Evolutionary conservation across 2,329 filamentous ascomycete species (phyloP), one percentile per base, ranked within the genome.

Genomic region (Orbilia oligospora): DNA sequence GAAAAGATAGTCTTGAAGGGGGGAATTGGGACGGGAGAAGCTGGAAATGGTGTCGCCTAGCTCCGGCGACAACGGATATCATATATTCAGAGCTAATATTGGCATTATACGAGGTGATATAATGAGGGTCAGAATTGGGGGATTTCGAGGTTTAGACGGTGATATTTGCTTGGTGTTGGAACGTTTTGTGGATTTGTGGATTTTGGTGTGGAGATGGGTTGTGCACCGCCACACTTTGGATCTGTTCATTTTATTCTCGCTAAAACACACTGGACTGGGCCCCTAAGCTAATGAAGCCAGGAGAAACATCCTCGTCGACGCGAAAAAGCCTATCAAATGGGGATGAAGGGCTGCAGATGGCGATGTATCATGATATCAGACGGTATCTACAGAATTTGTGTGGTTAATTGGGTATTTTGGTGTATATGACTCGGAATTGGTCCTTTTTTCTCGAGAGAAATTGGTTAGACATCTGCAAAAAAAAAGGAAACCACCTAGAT

Each of bases 111-210:
- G 12, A n/a, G 20, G 22, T 1, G 41, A 24, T 49, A 56, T 27
- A 1, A 10, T n/a, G 38, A 56, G 18, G 22, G 44, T 10, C 20
- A 36, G 20, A 64, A 72, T 64, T 46, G 36, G 46, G 46, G 10
- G 30, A 69, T 64, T 68, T 72, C 22, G 68, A 49, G 14, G 63
- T 61, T 72, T 51, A 8, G 63, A 78, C 46, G 68, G 33, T 63
- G 75, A 78, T 72, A 78, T 72, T 38, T 8, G 68, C 27, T 22
- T 55, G 73, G 67, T 64, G 75, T 78, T 78, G 73, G 48, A 78
- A 63, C 51, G 33, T 58, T 78, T 69, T 71, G 64, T 68, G 41
- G 36, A 20, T 56, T 48, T 38, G 49, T 68, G 46, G 38, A 56
- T 78, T 77, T 77, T 51, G 73, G 68, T 51, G 48, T 56, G 75